phyloP scores from a whole-genome alignment of 306 rosid genomes.

The Ochetophila trinervis region DNA sequence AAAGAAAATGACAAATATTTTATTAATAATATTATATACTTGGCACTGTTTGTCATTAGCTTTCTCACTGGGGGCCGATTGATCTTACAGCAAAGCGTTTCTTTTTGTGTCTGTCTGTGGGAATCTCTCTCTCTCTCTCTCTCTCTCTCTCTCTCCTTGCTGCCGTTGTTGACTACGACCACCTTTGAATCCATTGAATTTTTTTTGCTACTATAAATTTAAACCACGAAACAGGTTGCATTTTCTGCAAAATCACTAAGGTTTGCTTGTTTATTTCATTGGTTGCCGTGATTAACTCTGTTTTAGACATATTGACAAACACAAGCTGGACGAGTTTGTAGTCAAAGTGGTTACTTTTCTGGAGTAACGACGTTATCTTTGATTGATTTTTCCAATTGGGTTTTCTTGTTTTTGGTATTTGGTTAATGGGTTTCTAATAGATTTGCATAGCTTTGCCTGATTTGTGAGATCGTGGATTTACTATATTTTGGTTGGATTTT shows the following conservation, averaged over 20 bases:
- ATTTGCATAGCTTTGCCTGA: neutral
- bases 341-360: slow-evolving; percentile 22
- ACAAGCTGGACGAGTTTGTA: slow-evolving; percentile 9
- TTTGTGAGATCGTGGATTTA: slow-evolving; percentile 20
- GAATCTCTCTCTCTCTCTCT: slow-evolving; percentile 1
- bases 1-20: slow-evolving; percentile 7
- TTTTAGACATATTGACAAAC: slow-evolving; percentile 12
- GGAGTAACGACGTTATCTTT: slow-evolving; percentile 12
- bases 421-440: slow-evolving; percentile 20
- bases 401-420: neutral
- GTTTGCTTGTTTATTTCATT: neutral
- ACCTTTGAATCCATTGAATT: slow-evolving; percentile 9
- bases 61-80: slow-evolving; percentile 8
- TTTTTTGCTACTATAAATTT: neutral
- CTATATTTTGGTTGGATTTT: neutral
- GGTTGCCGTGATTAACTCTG: neutral
- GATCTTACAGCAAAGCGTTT: slow-evolving; percentile 32
- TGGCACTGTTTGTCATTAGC: neutral
- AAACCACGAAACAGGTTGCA: neutral
- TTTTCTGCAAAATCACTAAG: neutral
- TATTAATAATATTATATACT: neutral
- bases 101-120: slow-evolving; percentile 2
- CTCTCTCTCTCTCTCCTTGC: slow-evolving; percentile 6
- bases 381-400: slow-evolving; percentile 8
- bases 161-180: slow-evolving; percentile 39